phyloP scores from a whole-genome alignment of 176 grass and related monocot species.

The Cenchrus purpureus region DNA sequence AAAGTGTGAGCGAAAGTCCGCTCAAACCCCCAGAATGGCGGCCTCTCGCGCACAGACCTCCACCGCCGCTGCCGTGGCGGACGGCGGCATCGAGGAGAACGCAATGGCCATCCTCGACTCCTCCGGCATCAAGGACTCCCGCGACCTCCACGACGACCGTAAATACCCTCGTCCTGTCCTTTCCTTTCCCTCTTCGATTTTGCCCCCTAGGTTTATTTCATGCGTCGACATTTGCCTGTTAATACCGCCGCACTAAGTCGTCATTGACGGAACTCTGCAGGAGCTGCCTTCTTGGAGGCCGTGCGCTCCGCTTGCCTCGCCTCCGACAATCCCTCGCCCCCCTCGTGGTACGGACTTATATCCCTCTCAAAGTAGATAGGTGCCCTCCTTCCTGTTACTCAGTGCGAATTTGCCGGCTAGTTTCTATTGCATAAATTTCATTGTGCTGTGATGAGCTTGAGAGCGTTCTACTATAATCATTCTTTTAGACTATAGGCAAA shows the following conservation, averaged over 20 bases:
- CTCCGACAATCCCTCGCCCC: conserved; percentile 46
- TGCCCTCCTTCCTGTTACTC: background rate
- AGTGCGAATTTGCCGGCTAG: background rate
- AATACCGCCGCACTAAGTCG: conserved; percentile 3
- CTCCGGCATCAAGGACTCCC: conserved; percentile 78
- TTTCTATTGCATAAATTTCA: background rate
- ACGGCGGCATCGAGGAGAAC: conserved; percentile 73
- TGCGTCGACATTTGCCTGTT: background rate
- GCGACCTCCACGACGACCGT: conserved; percentile 86
- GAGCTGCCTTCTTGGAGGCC: conserved; percentile 73
- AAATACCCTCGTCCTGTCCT: background rate
- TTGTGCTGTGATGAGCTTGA: background rate
- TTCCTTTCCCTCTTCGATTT: background rate
- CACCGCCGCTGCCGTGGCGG: conserved; percentile 9
- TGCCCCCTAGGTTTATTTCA: conserved; percentile 22
- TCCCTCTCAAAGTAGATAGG: background rate
- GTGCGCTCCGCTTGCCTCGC: conserved; percentile 68
- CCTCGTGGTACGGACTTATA: conserved; percentile 60
- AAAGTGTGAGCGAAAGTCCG: background rate
- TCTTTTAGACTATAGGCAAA: background rate
- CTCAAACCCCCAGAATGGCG: conserved; percentile 41
- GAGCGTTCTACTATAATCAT: background rate
- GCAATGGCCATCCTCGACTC: conserved; percentile 89
- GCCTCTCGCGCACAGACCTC: background rate
- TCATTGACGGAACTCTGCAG: conserved; percentile 37